Evolutionary conservation across 495 filamentous ascomycete species (phyloP), one percentile per base, ranked within the genome.

Genomic region (Aspergillus conjunctus): DNA sequence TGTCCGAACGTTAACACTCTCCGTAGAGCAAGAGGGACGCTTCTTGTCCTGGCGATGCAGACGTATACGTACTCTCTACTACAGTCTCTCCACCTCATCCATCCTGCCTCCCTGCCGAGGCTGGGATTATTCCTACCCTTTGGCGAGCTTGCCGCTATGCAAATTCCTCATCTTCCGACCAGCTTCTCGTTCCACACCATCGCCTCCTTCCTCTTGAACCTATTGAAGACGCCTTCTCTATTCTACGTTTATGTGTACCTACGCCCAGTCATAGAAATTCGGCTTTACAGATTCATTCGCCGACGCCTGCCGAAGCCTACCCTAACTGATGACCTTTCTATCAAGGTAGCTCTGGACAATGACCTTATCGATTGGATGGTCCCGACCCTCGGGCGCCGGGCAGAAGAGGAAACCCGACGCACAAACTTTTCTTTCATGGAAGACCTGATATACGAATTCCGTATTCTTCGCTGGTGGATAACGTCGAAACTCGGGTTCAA

Each of bases 311-410:
- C 79, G 18, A 81, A 80, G 59, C 77, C 77, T 22, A 67, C 56
- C 17, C 46, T 71, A 11, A 77, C 77, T 33, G 79, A 82, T 61
- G 71, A 75, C 22, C 71, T 78, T 41, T 82, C 79, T 4, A 67
- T 82, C 46, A 69, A 75, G 41, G 77, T 78, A 53, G 78, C 77
- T 2, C 71, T 68, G 34, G 79, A 81, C 33, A 79, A 80, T 58
- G 78, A 80, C 45, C 72, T 81, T 15, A 69, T 80, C 41, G 78
- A 79, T 53, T 80, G 78, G 78, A 74, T 79, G 59, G 71, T 77
- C 18, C 78, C 78, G 7, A 72, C 69, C 4, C 67, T 77, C 18
- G 78, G 76, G 1, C 78, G 77, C n/a, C 68, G 73, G 41, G 66
- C 74, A 8, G 72, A 73, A 44, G 75, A 80, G 56, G 78, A 79